Conservation (phyloP, 768 basidiomycete genomes). For the Lentinula guzmanii region DNA sequence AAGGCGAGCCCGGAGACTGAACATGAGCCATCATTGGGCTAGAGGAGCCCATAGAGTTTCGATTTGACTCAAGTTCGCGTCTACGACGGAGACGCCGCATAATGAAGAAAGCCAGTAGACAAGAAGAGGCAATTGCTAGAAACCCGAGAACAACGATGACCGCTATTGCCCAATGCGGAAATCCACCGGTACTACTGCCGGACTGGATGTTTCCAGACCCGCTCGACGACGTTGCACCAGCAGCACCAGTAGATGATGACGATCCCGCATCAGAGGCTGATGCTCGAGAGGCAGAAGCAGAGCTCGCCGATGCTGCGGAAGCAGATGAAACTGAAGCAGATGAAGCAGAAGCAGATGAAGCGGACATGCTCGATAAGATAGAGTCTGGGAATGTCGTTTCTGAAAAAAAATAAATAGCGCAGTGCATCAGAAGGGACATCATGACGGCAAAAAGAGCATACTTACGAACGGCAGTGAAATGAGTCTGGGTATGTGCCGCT, state of each 20-base stretch:
- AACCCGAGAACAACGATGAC: conserved; percentile 84
- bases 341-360: conserved; percentile 26
- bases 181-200: conserved; percentile 29
- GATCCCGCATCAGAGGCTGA: conserved; percentile 27
- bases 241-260: conserved; percentile 12
- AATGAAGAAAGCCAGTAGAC: conserved; percentile 67
- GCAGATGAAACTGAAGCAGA: conserved; percentile 37
- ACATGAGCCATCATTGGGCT: conserved; percentile 79
- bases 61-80: conserved; percentile 40
- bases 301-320: conserved; percentile 29
- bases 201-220: conserved; percentile 42
- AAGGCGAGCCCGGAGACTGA: conserved; percentile 40
- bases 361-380: conserved; percentile 49
- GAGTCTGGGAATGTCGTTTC: conserved; percentile 76
- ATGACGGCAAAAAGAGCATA: conserved; percentile 17
- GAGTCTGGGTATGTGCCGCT: conserved; percentile 58
- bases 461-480: conserved; percentile 78
- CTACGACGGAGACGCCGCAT: conserved; percentile 61
- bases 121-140: conserved; percentile 68
- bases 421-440: conserved; percentile 8
- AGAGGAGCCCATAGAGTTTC: conserved; percentile 72
- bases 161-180: conserved; percentile 90
- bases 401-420: conserved; percentile 19
- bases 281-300: conserved; percentile 41
- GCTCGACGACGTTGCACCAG: conserved; percentile 12